Conservation (phyloP, 164 flowering plant genomes). For the Vitis rupestris region DNA sequence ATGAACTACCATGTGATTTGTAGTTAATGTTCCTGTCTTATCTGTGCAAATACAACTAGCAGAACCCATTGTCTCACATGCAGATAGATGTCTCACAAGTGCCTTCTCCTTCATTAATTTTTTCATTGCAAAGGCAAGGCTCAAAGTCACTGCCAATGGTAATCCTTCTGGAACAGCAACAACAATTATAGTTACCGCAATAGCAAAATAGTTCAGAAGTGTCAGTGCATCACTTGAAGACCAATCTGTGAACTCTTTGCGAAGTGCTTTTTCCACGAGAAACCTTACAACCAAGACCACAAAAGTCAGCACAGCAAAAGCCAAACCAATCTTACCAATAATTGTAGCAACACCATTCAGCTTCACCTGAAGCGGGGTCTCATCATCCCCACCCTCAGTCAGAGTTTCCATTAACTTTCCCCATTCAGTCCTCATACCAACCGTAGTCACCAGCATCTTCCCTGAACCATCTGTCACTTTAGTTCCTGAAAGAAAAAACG, state of each 20-base stretch:
- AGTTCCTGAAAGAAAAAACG: slow-evolving; percentile 38
- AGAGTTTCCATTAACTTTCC: slow-evolving; percentile 46
- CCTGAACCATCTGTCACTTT: slow-evolving; percentile 40
- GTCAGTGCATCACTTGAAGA: slow-evolving; percentile 32
- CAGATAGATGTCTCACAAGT: slow-evolving; percentile 43
- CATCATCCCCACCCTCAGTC: slow-evolving; percentile 39
- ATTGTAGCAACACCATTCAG: slow-evolving; percentile 38
- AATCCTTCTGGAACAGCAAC: slow-evolving; percentile 49
- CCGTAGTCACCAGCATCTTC: slow-evolving; percentile 40
- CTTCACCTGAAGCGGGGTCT: slow-evolving; percentile 43
- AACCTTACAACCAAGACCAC: slow-evolving; percentile 26
- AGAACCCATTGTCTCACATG: slow-evolving; percentile 52
- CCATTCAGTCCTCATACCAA: slow-evolving; percentile 48
- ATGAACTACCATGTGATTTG: slow-evolving; percentile 44
- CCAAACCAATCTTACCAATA: slow-evolving; percentile 38
- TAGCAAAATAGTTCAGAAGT: slow-evolving; percentile 34
- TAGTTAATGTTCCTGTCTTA: slow-evolving; percentile 44
- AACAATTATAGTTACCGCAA: slow-evolving; percentile 41
- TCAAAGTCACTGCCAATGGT: slow-evolving; percentile 43
- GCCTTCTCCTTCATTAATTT: slow-evolving; percentile 40
- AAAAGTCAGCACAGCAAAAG: slow-evolving; percentile 36
- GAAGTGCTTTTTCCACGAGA: slow-evolving; percentile 24
- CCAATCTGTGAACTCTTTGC: slow-evolving; percentile 25
- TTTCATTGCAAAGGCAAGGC: slow-evolving; percentile 51
- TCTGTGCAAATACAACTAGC: slow-evolving; percentile 45